Conservation (phyloP, 2,329 filamentous ascomycete species). For the Clathrospora elynae region DNA sequence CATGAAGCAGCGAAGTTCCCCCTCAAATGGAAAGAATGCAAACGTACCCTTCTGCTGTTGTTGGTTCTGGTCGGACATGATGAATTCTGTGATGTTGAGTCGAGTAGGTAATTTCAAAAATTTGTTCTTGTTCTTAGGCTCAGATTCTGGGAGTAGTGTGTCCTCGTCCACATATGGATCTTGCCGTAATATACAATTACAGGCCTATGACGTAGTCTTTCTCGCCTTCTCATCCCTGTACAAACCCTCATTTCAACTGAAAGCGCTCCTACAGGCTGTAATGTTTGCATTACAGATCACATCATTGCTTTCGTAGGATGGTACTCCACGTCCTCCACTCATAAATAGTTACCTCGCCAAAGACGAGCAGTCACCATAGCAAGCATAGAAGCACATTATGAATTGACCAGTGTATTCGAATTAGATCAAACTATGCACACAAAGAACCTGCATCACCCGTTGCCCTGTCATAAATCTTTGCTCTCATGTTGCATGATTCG, state of each 20-base stretch:
- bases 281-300: too few relatives aligned
- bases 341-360: too few relatives aligned
- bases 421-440: constrained; percentile 42
- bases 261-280: too few relatives aligned
- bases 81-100: constrained; percentile 3
- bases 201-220: constrained; percentile 2
- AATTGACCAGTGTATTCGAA: constrained; percentile 33
- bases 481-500: constrained; percentile 21
- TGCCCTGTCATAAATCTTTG: constrained; percentile 29
- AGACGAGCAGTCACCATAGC: not conserved
- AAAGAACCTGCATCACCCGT: constrained; percentile 22
- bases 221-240: not conserved
- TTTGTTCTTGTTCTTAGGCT: not conserved
- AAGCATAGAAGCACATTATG: constrained; percentile 6
- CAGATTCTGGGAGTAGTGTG: not conserved
- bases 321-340: too few relatives aligned
- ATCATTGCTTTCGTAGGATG: too few relatives aligned
- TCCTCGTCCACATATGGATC: too few relatives aligned
- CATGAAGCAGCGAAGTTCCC: too few relatives aligned
- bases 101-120: constrained; percentile 1
- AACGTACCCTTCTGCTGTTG: constrained; percentile 33
- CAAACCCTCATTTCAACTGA: too few relatives aligned
- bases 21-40: not conserved
- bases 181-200: too few relatives aligned
- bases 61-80: constrained; percentile 36